phyloP scores from a whole-genome alignment of 345 rosid species.

The Dipteronia sinensis region DNA sequence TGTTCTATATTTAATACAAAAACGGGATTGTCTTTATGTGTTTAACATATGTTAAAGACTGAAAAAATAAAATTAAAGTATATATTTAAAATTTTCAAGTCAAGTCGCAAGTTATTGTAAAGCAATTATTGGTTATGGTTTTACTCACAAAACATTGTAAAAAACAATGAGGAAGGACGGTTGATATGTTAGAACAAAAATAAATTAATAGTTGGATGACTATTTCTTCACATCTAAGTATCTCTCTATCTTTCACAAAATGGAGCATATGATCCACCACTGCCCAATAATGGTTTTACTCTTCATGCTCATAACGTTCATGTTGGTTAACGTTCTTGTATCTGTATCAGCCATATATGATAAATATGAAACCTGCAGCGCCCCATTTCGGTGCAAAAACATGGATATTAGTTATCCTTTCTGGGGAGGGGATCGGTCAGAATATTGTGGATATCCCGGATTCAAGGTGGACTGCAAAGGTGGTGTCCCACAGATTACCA shows the following conservation, averaged over 20 bases:
- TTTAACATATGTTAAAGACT: too few relatives aligned
- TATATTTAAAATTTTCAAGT: too few relatives aligned
- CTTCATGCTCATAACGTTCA: neutral
- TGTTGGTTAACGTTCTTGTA: neutral
- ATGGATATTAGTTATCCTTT: slow-evolving; percentile 38
- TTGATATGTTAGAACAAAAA: too few relatives aligned
- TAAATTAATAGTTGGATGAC: too few relatives aligned
- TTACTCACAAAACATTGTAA: too few relatives aligned
- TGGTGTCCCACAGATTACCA: slow-evolving; percentile 11
- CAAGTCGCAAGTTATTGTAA: too few relatives aligned
- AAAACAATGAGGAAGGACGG: too few relatives aligned
- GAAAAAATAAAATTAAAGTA: too few relatives aligned
- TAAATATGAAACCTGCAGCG: slow-evolving; percentile 21
- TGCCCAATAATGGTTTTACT: neutral
- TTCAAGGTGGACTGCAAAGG: slow-evolving; percentile 23
- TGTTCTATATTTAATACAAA: too few relatives aligned
- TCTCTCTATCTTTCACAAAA: neutral
- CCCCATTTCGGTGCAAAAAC: slow-evolving; percentile 23
- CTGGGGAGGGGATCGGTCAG: slow-evolving; percentile 22
- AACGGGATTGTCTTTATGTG: too few relatives aligned
- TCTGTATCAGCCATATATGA: neutral
- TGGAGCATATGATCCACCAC: neutral
- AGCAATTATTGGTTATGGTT: too few relatives aligned
- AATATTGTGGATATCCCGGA: slow-evolving; percentile 38
- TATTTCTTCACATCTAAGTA: neutral